Conservation (phyloP, 2,329 filamentous ascomycete genomes). For the Cercospora sp. region DNA sequence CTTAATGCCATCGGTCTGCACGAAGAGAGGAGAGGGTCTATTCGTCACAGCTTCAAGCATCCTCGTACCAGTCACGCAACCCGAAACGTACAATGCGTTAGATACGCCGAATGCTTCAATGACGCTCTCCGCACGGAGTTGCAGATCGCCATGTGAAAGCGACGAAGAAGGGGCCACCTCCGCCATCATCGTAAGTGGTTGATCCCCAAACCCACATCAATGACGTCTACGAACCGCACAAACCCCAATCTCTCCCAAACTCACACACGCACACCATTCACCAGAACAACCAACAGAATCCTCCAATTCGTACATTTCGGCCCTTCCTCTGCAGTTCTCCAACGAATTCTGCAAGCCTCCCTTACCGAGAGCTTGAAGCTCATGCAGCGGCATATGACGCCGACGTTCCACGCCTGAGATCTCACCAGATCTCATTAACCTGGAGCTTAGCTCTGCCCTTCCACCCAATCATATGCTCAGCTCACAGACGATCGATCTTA, state of each 20-base stretch:
- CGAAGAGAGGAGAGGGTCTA: neutral
- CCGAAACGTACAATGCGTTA: neutral
- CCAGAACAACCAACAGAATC: neutral
- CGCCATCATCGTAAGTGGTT: neutral
- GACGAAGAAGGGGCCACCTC: neutral
- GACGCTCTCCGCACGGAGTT: neutral
- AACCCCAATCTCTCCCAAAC: neutral
- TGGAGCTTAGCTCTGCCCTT: neutral
- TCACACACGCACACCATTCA: neutral
- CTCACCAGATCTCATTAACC: neutral
- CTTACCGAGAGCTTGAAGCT: neutral
- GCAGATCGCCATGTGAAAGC: neutral
- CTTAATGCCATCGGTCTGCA: neutral
- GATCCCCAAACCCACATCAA: constrained; percentile 8
- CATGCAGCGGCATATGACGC: constrained; percentile 1
- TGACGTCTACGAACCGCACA: constrained; percentile 15
- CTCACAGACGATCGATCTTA: neutral
- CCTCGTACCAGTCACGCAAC: neutral
- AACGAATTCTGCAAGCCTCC: neutral
- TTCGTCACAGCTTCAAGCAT: neutral
- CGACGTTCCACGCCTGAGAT: neutral
- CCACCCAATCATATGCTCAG: neutral
- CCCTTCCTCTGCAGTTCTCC: neutral
- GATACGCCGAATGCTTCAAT: neutral
- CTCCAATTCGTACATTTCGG: neutral